Evolutionary conservation across 345 rosid genomes (phyloP).

Genomic region (Salix koriyanagi): DNA sequence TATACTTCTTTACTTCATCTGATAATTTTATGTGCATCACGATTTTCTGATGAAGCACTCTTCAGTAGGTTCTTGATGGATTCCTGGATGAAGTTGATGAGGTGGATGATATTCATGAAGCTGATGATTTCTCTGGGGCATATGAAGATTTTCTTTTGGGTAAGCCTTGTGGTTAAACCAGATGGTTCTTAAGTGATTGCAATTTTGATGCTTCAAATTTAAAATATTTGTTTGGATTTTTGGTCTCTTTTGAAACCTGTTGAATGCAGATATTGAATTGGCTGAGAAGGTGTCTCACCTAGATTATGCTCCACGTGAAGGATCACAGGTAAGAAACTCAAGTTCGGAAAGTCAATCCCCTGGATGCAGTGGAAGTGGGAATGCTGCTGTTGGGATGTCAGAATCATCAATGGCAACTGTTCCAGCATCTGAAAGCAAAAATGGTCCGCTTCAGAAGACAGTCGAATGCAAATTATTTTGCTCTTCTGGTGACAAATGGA

Average conservation of each 20-base stretch:
- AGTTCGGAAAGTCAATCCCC: slow-evolving; percentile 71
- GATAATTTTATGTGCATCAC: not conserved
- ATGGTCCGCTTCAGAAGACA: slow-evolving; percentile 21
- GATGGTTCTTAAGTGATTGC: not conserved
- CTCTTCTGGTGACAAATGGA: slow-evolving; percentile 18
- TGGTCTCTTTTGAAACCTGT: not conserved
- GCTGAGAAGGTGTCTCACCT: slow-evolving; percentile 44
- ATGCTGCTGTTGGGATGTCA: slow-evolving; percentile 40
- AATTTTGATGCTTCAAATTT: not conserved
- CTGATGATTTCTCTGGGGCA: slow-evolving; percentile 42
- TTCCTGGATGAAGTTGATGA: slow-evolving; percentile 63
- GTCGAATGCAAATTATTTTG: slow-evolving; percentile 16
- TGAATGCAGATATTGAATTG: slow-evolving; percentile 52
- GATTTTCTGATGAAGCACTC: slow-evolving; percentile 17
- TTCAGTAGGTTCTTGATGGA: slow-evolving; percentile 69
- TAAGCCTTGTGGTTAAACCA: slow-evolving; percentile 16
- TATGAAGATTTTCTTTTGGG: slow-evolving; percentile 54
- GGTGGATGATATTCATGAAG: slow-evolving; percentile 61
- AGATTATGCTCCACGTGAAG: slow-evolving; percentile 30
- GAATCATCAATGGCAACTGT: slow-evolving; percentile 44
- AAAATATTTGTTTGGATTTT: not conserved
- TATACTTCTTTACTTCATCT: not conserved
- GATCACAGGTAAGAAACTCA: slow-evolving; percentile 33
- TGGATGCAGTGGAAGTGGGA: slow-evolving; percentile 48
- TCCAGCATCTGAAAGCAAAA: slow-evolving; percentile 38